phyloP scores from a whole-genome alignment of 164 flowering plant genomes.

The Pachysandra terminalis region DNA sequence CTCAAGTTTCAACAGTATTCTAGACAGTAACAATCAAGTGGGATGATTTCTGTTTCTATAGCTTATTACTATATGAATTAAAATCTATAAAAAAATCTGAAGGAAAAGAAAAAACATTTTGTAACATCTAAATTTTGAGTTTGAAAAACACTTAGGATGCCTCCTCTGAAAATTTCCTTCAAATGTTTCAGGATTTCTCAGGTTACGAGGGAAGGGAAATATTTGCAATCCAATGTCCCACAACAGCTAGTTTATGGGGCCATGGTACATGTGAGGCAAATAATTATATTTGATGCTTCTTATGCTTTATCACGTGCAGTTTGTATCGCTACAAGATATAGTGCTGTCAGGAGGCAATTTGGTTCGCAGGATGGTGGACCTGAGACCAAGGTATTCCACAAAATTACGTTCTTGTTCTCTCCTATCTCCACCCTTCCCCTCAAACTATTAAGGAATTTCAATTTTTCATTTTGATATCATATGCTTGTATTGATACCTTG shows the following conservation, averaged over 20 bases:
- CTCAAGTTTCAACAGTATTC: background rate
- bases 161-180: too few species aligned
- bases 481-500: too few species aligned
- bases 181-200: conserved; percentile 59
- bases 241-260: conserved; percentile 91
- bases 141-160: background rate
- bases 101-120: too few species aligned
- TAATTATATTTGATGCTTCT: conserved; percentile 89
- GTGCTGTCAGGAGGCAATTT: conserved; percentile 97
- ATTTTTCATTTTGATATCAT: background rate
- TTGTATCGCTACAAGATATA: conserved; percentile 92
- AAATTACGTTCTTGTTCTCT: too few species aligned
- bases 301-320: conserved; percentile 85
- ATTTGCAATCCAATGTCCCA: conserved; percentile 75
- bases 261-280: conserved; percentile 90
- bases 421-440: background rate
- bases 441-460: conserved; percentile 1
- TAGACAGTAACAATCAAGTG: too few species aligned
- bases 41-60: background rate
- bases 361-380: conserved; percentile 85
- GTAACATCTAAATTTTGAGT: too few species aligned
- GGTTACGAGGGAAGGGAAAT: conserved; percentile 89
- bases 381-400: conserved; percentile 80
- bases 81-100: background rate
- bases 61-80: background rate